phyloP scores from a whole-genome alignment of 2,329 filamentous ascomycete species.

The Fusarium coicis region DNA sequence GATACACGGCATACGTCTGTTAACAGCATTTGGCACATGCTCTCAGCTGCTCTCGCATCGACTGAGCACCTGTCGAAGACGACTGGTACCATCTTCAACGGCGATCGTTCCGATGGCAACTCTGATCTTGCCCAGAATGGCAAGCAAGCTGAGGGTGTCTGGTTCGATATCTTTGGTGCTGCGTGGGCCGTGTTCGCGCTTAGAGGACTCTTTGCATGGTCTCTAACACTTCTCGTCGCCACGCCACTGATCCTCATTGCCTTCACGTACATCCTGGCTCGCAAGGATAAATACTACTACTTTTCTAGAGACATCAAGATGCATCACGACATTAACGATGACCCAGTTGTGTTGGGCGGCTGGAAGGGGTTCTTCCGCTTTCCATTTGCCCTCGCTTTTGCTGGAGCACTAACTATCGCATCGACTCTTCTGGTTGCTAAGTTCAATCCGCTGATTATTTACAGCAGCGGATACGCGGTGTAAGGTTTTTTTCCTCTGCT shows the following conservation, averaged over 20 bases:
- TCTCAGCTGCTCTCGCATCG: constrained; percentile 83
- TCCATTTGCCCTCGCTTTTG: constrained; percentile 76
- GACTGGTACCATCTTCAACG: constrained; percentile 73
- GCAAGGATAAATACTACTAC: constrained; percentile 86
- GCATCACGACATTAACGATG: constrained; percentile 66
- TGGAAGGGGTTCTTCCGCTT: constrained; percentile 87
- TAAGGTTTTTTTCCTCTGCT: constrained; percentile 44
- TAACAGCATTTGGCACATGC: constrained; percentile 89
- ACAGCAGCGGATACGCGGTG: constrained; percentile 87
- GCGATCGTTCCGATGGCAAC: constrained; percentile 63
- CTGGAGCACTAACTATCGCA: constrained; percentile 75
- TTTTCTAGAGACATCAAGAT: constrained; percentile 73
- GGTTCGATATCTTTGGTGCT: constrained; percentile 92
- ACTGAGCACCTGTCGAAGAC: constrained; percentile 77
- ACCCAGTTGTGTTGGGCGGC: constrained; percentile 74
- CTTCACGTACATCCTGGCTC: constrained; percentile 74
- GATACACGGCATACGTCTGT: constrained; percentile 81
- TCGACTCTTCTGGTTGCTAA: constrained; percentile 81
- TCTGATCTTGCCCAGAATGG: constrained; percentile 74
- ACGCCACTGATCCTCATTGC: constrained; percentile 78
- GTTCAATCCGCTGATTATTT: constrained; percentile 89
- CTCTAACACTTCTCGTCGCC: constrained; percentile 82
- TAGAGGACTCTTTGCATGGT: constrained; percentile 87
- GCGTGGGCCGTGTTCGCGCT: constrained; percentile 82
- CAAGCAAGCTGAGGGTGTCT: constrained; percentile 77